Conservation (phyloP, 768 basidiomycete species). For the Leccinum pellstonianum region DNA sequence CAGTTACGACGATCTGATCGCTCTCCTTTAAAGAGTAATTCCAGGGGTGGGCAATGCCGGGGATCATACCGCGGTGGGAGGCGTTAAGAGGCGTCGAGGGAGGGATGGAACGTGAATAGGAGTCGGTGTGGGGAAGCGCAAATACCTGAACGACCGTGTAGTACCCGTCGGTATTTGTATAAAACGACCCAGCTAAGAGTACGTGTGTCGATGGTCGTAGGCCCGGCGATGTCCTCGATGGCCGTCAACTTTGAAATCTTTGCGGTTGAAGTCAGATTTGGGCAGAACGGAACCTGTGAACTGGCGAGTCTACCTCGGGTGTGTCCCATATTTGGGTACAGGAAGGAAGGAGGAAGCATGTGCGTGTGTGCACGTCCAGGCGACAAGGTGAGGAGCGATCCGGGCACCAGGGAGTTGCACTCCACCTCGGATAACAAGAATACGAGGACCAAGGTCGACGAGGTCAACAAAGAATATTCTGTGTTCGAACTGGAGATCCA, state of each 20-base stretch:
- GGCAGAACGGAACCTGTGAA: neutral
- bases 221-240: neutral
- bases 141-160: slow-evolving; percentile 14
- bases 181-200: slow-evolving; percentile 9
- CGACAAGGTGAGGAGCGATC: slow-evolving; percentile 1
- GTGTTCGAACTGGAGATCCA: slow-evolving; percentile 15
- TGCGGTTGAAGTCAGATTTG: neutral
- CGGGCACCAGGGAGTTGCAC: neutral
- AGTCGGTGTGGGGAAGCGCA: slow-evolving; percentile 3
- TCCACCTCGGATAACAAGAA: slow-evolving; percentile 6
- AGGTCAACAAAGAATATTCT: neutral
- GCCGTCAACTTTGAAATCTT: neutral
- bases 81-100: neutral
- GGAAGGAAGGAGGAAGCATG: neutral
- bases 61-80: slow-evolving; percentile 14
- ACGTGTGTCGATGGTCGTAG: slow-evolving; percentile 16
- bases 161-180: neutral
- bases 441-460: slow-evolving; percentile 20
- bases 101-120: neutral
- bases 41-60: neutral
- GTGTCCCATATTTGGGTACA: neutral
- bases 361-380: slow-evolving; percentile 19
- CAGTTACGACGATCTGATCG: slow-evolving; percentile 57
- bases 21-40: too few relatives aligned
- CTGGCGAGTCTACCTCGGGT: neutral